Percentiles rank a stretch among this genome's conserved stretches.
These are phyloP conservation scores for Fomitopsis pinicola DNA, from an alignment of 1,284 basidiomycete genomes.

Conservation along the genomic window DNA sequence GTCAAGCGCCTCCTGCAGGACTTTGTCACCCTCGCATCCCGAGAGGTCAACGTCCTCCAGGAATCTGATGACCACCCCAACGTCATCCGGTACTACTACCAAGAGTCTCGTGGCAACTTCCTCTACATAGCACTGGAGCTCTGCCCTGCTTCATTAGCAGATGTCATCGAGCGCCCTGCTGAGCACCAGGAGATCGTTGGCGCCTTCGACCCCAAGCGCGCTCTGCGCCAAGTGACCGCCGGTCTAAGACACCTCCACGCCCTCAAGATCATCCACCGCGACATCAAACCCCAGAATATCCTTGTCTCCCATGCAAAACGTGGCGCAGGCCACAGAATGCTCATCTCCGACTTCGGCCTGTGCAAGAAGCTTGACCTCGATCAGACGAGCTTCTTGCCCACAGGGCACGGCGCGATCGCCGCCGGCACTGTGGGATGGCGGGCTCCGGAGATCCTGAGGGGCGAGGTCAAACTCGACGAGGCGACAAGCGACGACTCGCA, in stretches of 20 bases:
- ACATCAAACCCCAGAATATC: conserved; percentile 99
- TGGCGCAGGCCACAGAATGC: conserved; percentile 72
- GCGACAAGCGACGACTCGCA: conserved; percentile 62
- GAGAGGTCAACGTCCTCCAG: conserved; percentile 92
- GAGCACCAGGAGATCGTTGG: conserved; percentile 65
- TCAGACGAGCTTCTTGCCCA: conserved; percentile 88
- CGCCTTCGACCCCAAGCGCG: conserved; percentile 83
- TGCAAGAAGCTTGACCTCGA: conserved; percentile 91
- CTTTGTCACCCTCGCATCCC: conserved; percentile 91
- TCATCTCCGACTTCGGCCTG: conserved; percentile 94
- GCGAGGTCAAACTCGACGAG: conserved; percentile 88
- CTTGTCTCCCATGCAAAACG: conserved; percentile 76
- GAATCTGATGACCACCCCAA: conserved; percentile 98
- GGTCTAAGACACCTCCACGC: conserved; percentile 90
- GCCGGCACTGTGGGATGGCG: conserved; percentile 94
- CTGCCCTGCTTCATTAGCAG: conserved; percentile 92
- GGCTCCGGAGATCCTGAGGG: conserved; percentile 88
- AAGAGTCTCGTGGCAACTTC: conserved; percentile 91
- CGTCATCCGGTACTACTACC: conserved; percentile 97
- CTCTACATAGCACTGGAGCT: conserved; percentile 97
- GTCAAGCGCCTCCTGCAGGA: conserved; percentile 95
- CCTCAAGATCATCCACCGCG: conserved; percentile 95
- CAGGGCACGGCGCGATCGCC: conserved; percentile 75
- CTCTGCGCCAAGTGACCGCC: conserved; percentile 82
- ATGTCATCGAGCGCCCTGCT: conserved; percentile 84